Evolutionary conservation across 1,284 basidiomycete species (phyloP).

Genomic region (Fomitopsis palustris): DNA sequence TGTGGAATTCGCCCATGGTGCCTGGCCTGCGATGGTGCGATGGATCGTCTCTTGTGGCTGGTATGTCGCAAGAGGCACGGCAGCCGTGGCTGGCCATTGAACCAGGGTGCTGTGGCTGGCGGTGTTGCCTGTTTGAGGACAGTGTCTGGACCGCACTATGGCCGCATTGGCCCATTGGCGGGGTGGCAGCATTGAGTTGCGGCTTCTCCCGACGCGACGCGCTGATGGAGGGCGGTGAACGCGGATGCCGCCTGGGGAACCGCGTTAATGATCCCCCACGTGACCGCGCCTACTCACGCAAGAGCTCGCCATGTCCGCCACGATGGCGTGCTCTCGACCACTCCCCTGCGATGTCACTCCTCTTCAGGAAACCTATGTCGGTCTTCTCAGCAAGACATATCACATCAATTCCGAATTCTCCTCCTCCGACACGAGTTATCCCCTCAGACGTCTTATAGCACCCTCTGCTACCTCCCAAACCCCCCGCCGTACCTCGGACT

Average conservation of each 20-base stretch:
- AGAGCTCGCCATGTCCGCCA: not conserved
- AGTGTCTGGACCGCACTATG: not conserved
- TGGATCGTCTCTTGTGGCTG: not conserved
- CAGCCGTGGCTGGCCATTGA: not conserved
- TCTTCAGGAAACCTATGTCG: not conserved
- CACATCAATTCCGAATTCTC: not conserved
- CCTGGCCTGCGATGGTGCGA: not conserved
- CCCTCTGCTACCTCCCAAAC: not conserved
- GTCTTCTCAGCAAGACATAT: not conserved
- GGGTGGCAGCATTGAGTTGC: not conserved
- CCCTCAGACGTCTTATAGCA: not conserved
- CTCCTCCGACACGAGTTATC: not conserved
- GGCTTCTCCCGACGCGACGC: not conserved
- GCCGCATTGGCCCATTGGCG: not conserved
- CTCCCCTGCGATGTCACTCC: not conserved
- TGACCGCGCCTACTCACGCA: not conserved
- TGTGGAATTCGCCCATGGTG: too few relatives aligned
- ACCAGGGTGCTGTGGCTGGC: not conserved
- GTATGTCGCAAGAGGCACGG: not conserved
- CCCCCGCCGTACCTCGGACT: not conserved
- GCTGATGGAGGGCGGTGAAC: not conserved
- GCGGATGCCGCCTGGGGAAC: not conserved
- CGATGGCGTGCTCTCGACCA: not conserved
- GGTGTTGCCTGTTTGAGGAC: not conserved
- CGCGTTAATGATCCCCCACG: not conserved